phyloP scores from a whole-genome alignment of 202 grass and related monocot species.

The Alloteropsis angusta region DNA sequence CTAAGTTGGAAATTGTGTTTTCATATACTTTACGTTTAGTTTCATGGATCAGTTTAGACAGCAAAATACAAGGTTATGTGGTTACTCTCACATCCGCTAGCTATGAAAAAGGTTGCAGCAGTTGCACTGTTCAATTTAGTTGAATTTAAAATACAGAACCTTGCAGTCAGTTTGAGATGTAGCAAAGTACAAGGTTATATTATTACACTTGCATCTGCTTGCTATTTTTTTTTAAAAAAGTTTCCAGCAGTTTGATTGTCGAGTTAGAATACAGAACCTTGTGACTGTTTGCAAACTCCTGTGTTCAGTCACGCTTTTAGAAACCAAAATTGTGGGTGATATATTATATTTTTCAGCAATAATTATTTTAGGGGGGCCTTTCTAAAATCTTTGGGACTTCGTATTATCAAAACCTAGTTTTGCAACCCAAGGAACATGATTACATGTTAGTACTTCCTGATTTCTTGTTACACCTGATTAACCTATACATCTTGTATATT shows the following conservation, averaged over 20 bases:
- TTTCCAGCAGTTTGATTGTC: background rate
- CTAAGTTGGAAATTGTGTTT: background rate
- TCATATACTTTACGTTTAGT: background rate
- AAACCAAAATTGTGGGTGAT: background rate
- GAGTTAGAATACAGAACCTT: background rate
- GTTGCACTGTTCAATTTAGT: background rate
- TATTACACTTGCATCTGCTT: background rate
- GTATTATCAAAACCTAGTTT: conserved; percentile 19
- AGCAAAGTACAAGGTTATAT: background rate
- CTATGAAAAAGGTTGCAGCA: background rate
- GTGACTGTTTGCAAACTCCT: background rate
- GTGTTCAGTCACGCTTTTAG: background rate
- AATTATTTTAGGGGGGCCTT: background rate
- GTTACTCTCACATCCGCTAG: background rate
- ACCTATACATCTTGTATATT: conserved; percentile 2
- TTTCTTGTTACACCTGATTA: background rate
- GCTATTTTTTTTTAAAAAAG: background rate
- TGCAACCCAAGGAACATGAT: background rate
- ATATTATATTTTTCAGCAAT: background rate
- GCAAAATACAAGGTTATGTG: background rate
- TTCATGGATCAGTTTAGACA: background rate
- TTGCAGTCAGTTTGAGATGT: background rate
- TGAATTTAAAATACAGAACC: background rate
- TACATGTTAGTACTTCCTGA: background rate
- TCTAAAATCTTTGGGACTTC: background rate